Evolutionary conservation across 208 protist species (phyloP).

Genomic region (Leishmania martiniquensis): DNA sequence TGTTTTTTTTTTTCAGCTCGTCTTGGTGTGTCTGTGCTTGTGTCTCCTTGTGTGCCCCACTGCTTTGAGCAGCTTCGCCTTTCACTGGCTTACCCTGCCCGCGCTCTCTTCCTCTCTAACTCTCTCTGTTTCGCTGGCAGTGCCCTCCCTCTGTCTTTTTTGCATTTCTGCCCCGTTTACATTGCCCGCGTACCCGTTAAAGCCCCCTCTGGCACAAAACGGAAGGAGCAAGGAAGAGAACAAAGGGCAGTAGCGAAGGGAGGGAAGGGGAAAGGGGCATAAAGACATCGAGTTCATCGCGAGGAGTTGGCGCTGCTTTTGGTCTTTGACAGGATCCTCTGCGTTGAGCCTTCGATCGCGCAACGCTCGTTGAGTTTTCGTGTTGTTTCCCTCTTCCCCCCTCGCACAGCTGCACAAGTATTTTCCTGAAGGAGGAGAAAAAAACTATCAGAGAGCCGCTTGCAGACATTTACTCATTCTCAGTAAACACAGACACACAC

Average conservation of each 20-base stretch:
- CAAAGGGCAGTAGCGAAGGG: not conserved
- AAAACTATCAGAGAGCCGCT: too few relatives aligned
- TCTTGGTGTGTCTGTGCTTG: not conserved
- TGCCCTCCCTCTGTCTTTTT: not conserved
- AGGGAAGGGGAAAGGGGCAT: not conserved
- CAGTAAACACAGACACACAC: too few relatives aligned
- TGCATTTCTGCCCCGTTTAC: not conserved
- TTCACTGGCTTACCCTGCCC: too few relatives aligned
- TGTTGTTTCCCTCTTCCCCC: too few relatives aligned
- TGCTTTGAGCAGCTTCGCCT: not conserved
- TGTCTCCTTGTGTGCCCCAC: not conserved
- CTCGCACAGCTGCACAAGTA: too few relatives aligned
- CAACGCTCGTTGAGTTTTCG: too few relatives aligned
- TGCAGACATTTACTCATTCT: too few relatives aligned
- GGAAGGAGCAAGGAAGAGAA: not conserved
- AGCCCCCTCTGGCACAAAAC: not conserved
- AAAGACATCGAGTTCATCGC: too few relatives aligned
- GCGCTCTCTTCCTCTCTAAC: not conserved
- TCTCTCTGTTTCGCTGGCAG: not conserved
- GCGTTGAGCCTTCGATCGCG: too few relatives aligned
- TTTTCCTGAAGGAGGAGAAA: too few relatives aligned
- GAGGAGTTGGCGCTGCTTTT: too few relatives aligned
- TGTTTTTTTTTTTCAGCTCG: not conserved
- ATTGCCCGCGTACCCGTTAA: not conserved
- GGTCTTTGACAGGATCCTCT: too few relatives aligned